phyloP scores from a whole-genome alignment of 176 grass and related monocot species.

The Eragrostis nindensis region DNA sequence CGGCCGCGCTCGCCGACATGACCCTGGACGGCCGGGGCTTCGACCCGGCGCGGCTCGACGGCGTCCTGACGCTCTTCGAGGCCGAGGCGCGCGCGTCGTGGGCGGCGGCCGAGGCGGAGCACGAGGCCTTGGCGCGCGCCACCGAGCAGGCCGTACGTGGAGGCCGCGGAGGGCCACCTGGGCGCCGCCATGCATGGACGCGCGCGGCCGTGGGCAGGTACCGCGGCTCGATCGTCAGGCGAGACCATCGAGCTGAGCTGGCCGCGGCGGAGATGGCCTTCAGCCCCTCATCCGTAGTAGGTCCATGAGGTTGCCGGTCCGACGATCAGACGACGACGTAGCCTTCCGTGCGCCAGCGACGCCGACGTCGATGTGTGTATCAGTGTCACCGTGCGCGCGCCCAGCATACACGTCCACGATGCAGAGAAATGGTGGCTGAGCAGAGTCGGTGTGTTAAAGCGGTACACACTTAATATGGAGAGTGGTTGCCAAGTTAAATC shows the following conservation, averaged over 20 bases:
- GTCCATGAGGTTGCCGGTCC: background rate
- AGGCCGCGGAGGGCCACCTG: constrained; percentile 34
- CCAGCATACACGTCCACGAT: too few relatives aligned
- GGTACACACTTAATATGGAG: too few relatives aligned
- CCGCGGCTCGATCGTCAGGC: too few relatives aligned
- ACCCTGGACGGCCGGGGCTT: constrained; percentile 32
- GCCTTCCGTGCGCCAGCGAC: too few relatives aligned
- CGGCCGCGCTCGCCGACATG: constrained; percentile 35
- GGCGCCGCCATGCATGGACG: constrained; percentile 40
- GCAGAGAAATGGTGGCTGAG: too few relatives aligned
- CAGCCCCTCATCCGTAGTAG: too few relatives aligned
- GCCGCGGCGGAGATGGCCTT: too few relatives aligned
- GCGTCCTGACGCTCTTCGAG: constrained; percentile 53
- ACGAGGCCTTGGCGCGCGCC: constrained; percentile 18
- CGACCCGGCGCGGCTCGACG: constrained; percentile 39
- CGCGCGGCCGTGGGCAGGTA: constrained; percentile 36
- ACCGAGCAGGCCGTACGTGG: constrained; percentile 27
- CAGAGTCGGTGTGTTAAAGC: too few relatives aligned
- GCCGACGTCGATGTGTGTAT: too few relatives aligned
- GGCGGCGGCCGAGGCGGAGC: constrained; percentile 32
- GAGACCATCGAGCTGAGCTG: too few relatives aligned
- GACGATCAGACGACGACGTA: background rate
- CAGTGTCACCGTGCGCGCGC: too few relatives aligned
- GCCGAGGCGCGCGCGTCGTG: constrained; percentile 28
- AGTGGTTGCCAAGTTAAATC: too few relatives aligned